phyloP scores from a whole-genome alignment of 345 rosid species.

The Salix brachista region DNA sequence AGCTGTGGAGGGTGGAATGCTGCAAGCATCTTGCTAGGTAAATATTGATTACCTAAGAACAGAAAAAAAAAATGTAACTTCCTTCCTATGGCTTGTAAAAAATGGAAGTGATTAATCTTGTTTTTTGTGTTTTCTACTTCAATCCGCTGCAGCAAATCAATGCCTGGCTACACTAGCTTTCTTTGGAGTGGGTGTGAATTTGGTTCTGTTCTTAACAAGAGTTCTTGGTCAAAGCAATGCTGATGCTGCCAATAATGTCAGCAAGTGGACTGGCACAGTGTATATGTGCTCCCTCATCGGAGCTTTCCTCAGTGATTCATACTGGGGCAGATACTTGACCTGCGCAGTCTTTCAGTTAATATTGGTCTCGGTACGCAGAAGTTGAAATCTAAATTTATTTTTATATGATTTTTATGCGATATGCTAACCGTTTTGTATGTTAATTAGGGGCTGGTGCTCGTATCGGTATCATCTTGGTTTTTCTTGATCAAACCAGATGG shows the following conservation, averaged over 20 bases:
- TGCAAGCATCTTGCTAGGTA: constrained; percentile 23
- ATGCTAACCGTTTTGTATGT: neutral
- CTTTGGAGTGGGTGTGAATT: constrained; percentile 86
- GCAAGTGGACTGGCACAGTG: constrained; percentile 95
- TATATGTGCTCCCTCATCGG: constrained; percentile 78
- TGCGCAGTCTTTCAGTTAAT: constrained; percentile 55
- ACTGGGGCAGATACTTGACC: constrained; percentile 90
- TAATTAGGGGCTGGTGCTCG: constrained; percentile 52
- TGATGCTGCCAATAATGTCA: constrained; percentile 75
- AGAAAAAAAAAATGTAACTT: neutral
- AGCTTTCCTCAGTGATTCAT: constrained; percentile 92
- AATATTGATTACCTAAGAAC: neutral
- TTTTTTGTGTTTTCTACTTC: neutral
- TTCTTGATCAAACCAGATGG: constrained; percentile 62
- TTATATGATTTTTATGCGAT: neutral
- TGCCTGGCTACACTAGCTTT: constrained; percentile 84
- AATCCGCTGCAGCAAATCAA: constrained; percentile 54
- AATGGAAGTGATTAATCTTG: neutral
- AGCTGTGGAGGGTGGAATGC: constrained; percentile 27
- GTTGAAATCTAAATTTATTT: neutral
- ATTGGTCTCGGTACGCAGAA: constrained; percentile 40
- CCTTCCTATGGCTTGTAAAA: neutral
- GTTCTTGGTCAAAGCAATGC: constrained; percentile 77
- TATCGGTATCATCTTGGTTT: constrained; percentile 58
- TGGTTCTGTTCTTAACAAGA: constrained; percentile 77